Evolutionary conservation across 305 asterid species (phyloP), one percentile per base, ranked within the genome.

Genomic region (Fraxinus greggii): DNA sequence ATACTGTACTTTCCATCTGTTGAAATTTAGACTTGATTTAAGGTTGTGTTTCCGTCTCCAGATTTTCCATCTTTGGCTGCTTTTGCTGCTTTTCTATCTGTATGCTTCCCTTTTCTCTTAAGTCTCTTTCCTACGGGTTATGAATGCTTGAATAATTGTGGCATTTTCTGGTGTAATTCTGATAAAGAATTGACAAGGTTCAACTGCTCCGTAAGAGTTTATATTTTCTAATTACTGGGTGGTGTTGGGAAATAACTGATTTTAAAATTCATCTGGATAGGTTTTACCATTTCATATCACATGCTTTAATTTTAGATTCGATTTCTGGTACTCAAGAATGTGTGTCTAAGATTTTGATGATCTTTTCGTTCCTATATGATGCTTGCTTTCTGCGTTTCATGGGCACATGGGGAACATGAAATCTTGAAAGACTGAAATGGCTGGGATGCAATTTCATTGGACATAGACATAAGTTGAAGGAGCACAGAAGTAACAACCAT

Each of bases 121-220:
- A 63, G 56, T 48, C 73, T 17, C 29, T 5, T 31, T 17, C 24
- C 48, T 40, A 38, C 78, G 76, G 23, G 59, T n/a, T 48, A 13
- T 80, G 59, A 78, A 65, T 63, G 45, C 80, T 77, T 13, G 56
- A 61, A 65, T 10, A 24, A 65, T 35, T 76, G 74, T 80, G 51
- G 36, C 70, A 33, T 85, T 79, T 56, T 80, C 23, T 40, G 67
- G 65, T 45, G 67, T 45, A 51, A 51, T 40, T 75, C 36, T 29
- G 23, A 48, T 36, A 38, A 19, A 15, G 51, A 74, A 15, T 75
- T 76, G 3, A 48, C 24, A 26, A 28, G 17, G 21, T 12, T 48
- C n/a, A 51, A 17, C 23, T 0, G 61, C 61, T 51, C 6, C 2
- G 7, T 51, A 4, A 51, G 6, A 45, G 56, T 13, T 45, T 13